Evolutionary conservation across 805 yeast genomes (phyloP).

Genomic region (Saccharomycopsis amapae): DNA sequence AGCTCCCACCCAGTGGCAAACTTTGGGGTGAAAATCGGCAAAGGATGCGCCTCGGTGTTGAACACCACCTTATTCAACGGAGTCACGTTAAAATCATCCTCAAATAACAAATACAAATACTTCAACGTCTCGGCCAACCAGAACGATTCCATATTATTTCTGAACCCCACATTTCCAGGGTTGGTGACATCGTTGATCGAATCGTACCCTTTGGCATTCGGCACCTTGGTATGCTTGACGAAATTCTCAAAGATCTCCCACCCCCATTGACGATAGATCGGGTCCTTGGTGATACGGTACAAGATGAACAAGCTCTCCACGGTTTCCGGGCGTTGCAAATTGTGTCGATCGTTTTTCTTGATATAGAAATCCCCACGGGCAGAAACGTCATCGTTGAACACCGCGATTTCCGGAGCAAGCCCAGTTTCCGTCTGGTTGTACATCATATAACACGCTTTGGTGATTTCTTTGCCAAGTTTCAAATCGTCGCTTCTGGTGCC

Average conservation of each 20-base stretch:
- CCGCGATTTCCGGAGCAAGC: constrained; percentile 81
- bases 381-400: constrained; percentile 54
- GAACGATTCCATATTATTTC: constrained; percentile 82
- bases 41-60: constrained; percentile 91
- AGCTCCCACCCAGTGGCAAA: constrained; percentile 58
- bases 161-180: constrained; percentile 39
- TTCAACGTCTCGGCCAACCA: constrained; percentile 94
- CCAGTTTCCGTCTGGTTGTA: constrained; percentile 72
- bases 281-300: constrained; percentile 73
- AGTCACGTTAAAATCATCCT: constrained; percentile 53
- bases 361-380: constrained; percentile 48
- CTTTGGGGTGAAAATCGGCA: constrained; percentile 59
- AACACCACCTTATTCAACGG: constrained; percentile 68
- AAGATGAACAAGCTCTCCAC: constrained; percentile 80
- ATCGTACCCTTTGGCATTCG: constrained; percentile 46
- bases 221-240: constrained; percentile 48
- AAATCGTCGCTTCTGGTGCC: constrained; percentile 54
- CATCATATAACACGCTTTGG: constrained; percentile 78
- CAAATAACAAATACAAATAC: constrained; percentile 73
- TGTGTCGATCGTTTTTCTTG: constrained; percentile 69
- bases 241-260: constrained; percentile 76
- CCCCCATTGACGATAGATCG: constrained; percentile 82
- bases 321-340: constrained; percentile 89
- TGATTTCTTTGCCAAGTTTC: constrained; percentile 62
- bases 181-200: constrained; percentile 55